A percentile compares a stretch with the other conserved stretches of the same genome.
Conservation (phyloP, 345 rosid species). For the Durio zibethinus region DNA sequence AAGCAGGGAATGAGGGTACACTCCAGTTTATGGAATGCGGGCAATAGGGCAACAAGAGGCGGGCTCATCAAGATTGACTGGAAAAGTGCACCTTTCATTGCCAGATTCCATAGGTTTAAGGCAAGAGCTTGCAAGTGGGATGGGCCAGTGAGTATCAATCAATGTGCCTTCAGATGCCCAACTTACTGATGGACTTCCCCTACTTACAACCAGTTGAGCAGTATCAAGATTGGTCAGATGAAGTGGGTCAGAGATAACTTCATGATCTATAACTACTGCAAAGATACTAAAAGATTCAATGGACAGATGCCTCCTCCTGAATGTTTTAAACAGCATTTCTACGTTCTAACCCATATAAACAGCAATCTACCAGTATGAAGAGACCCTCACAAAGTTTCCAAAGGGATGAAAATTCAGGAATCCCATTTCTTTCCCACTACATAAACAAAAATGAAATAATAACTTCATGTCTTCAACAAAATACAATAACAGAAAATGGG, state of each 20-base stretch:
- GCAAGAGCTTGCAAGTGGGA: constrained; percentile 64
- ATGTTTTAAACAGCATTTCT: constrained; percentile 61
- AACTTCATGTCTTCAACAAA: too few relatives aligned
- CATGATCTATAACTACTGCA: constrained; percentile 71
- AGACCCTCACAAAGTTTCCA: neutral
- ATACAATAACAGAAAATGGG: too few relatives aligned
- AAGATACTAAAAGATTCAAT: constrained; percentile 50
- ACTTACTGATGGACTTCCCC: constrained; percentile 66
- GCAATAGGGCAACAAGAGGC: constrained; percentile 74
- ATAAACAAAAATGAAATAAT: neutral
- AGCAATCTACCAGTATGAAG: constrained; percentile 8
- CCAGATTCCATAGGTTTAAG: constrained; percentile 44
- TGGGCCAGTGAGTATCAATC: constrained; percentile 44
- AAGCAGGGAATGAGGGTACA: constrained; percentile 67
- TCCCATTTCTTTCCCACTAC: neutral
- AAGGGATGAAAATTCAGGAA: neutral
- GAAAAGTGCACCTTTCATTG: constrained; percentile 52
- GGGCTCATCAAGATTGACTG: constrained; percentile 64
- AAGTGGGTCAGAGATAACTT: constrained; percentile 48
- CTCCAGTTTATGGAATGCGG: constrained; percentile 74
- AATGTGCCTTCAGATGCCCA: constrained; percentile 34
- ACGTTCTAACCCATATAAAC: neutral
- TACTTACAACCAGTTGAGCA: constrained; percentile 43
- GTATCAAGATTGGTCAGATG: constrained; percentile 36
- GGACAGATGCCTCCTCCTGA: constrained; percentile 71